phyloP scores from a whole-genome alignment of 352 stramenopile genomes.

The Globisporangium parvum region DNA sequence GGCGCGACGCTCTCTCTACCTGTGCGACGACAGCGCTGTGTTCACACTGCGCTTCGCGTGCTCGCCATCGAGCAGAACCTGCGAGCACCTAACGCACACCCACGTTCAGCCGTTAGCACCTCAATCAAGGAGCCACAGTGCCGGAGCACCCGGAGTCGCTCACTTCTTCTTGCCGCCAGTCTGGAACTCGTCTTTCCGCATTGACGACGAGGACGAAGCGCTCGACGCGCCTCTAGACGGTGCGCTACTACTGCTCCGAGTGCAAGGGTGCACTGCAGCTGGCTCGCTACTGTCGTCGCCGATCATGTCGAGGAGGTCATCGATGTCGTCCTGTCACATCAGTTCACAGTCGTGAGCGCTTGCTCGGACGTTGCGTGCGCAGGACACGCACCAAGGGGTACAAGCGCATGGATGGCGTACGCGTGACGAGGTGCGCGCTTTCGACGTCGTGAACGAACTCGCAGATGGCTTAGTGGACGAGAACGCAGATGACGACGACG shows the following conservation, averaged over 20 bases:
- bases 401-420: slow-evolving; percentile 1
- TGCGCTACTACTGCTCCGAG: background rate
- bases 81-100: slow-evolving; percentile 35
- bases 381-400: background rate
- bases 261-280: slow-evolving; percentile 24
- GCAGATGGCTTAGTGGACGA: background rate
- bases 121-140: too few relatives aligned
- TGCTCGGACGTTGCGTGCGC: background rate
- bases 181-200: slow-evolving; percentile 26
- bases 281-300: slow-evolving; percentile 35
- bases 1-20: slow-evolving; percentile 16
- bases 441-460: background rate
- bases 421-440: slow-evolving; percentile 3
- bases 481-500: background rate
- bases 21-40: slow-evolving; percentile 46
- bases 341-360: background rate
- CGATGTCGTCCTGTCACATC: slow-evolving; percentile 42
- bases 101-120: background rate
- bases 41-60: slow-evolving; percentile 47
- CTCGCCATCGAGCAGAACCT: slow-evolving; percentile 48
- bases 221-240: background rate
- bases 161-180: slow-evolving; percentile 57
- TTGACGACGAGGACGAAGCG: slow-evolving; percentile 9
- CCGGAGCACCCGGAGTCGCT: background rate
- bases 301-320: slow-evolving; percentile 70